These are phyloP conservation scores for Tolypocladium inflatum DNA, from an alignment of 2,329 filamentous ascomycete genomes.

Conservation along the genomic window DNA sequence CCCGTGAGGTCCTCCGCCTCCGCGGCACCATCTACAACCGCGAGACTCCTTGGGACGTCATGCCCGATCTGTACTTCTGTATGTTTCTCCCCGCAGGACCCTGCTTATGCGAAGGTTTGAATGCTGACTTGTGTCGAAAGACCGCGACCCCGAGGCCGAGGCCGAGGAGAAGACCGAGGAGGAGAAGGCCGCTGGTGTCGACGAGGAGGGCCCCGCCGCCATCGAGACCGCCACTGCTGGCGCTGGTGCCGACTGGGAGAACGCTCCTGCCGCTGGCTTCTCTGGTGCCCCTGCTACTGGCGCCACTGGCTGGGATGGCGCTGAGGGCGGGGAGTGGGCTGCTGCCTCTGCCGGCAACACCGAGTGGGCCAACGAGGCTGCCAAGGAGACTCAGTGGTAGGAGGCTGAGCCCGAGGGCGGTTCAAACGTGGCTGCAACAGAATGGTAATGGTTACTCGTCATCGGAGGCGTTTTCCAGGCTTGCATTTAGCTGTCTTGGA, in stretches of 20 bases:
- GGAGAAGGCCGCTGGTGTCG: conserved; percentile 80
- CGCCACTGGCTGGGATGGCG: conserved; percentile 47
- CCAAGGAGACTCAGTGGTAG: conserved; percentile 49
- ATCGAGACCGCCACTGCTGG: conserved; percentile 69
- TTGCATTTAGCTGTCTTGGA: conserved; percentile 4
- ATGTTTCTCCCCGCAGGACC: conserved; percentile 24
- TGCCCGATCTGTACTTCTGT: conserved; percentile 99
- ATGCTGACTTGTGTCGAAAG: conserved; percentile 23
- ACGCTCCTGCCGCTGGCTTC: conserved; percentile 57
- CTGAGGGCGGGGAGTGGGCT: conserved; percentile 54
- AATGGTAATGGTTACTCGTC: conserved; percentile 8
- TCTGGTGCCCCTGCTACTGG: conserved; percentile 45
- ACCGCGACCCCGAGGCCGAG: conserved; percentile 99
- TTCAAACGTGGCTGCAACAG: conserved; percentile 2
- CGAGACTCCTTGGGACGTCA: conserved; percentile 97
- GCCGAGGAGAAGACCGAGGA: conserved; percentile 95
- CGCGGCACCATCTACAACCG: conserved; percentile 93
- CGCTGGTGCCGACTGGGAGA: conserved; percentile 74
- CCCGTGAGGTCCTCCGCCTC: conserved; percentile 98
- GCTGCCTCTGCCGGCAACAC: conserved; percentile 53
- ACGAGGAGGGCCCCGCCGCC: conserved; percentile 72
- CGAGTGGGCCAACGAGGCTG: conserved; percentile 56
- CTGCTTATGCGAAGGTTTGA: neutral
- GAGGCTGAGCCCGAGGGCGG: conserved; percentile 12
- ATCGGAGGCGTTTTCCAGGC: conserved; percentile 3